phyloP scores from a whole-genome alignment of 305 asterid species.

The Solanum hybrid region DNA sequence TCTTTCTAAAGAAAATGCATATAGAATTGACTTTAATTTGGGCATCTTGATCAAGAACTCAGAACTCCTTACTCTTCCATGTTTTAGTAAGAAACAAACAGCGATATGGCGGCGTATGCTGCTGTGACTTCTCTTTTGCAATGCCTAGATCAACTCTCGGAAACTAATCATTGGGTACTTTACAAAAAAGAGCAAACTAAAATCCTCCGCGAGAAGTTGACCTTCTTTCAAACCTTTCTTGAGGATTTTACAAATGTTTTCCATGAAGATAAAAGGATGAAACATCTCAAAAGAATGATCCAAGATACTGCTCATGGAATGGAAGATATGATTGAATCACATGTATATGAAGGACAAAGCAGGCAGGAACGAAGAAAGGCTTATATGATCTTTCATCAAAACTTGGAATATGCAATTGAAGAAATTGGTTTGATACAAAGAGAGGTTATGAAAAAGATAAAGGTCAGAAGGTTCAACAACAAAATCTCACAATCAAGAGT shows the following conservation, averaged over 20 bases:
- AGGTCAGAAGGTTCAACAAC: neutral
- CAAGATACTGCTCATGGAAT: neutral
- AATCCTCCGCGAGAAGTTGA: neutral
- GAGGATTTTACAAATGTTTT: neutral
- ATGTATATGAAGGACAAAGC: too few relatives aligned
- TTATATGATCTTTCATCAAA: too few relatives aligned
- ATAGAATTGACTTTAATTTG: too few relatives aligned
- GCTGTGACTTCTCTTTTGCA: neutral
- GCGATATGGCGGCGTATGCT: neutral
- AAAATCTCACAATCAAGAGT: neutral
- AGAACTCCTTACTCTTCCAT: neutral
- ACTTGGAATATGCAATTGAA: too few relatives aligned
- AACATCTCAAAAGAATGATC: neutral
- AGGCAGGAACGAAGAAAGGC: too few relatives aligned
- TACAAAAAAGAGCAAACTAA: neutral
- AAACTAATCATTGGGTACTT: too few relatives aligned
- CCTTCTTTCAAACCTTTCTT: neutral
- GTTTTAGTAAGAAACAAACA: neutral
- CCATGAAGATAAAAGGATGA: neutral
- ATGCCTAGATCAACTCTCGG: neutral
- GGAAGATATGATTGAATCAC: neutral
- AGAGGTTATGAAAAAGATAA: neutral
- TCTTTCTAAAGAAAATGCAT: too few relatives aligned
- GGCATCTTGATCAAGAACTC: neutral
- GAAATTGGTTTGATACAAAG: neutral